Evolutionary conservation across 2,329 filamentous ascomycete species (phyloP).

Genomic region (Arthrobotrys iridis): DNA sequence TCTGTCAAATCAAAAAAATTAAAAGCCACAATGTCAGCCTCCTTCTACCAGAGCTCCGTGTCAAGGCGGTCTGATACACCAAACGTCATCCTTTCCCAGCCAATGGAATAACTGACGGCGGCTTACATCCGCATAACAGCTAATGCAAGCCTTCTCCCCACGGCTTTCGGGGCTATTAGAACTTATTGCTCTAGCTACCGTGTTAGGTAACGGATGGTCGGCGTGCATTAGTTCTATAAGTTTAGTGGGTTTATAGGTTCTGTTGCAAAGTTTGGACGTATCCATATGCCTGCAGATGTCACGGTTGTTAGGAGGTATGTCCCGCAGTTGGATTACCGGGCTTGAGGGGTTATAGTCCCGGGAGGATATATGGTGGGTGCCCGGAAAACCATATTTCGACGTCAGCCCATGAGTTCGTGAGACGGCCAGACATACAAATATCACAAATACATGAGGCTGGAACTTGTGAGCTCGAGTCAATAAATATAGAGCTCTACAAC

Average conservation of each 20-base stretch:
- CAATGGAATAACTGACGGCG: not conserved
- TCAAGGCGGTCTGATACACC: constrained; percentile 1
- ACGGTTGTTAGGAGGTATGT: not conserved
- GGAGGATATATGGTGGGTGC: not conserved
- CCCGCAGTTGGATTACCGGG: not conserved
- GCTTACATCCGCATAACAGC: not conserved
- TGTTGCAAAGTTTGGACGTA: not conserved
- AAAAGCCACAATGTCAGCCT: constrained; percentile 2
- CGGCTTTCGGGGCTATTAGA: not conserved
- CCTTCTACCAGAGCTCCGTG: constrained; percentile 8
- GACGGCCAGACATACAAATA: not conserved
- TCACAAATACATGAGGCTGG: not conserved
- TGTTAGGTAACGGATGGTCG: not conserved
- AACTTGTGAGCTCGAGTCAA: not conserved
- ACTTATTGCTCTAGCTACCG: not conserved
- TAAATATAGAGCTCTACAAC: constrained; percentile 7
- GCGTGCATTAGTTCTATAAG: not conserved
- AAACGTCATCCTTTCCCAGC: not conserved
- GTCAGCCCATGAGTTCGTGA: not conserved
- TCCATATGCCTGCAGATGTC: not conserved
- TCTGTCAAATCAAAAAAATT: not conserved
- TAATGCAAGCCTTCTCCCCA: constrained; percentile 8
- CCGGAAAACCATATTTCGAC: constrained; percentile 10
- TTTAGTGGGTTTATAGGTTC: not conserved
- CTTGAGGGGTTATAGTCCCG: constrained; percentile 1